Conservation (phyloP, 1,139 yeast species). For the Blastobotrys buckinghamii region DNA sequence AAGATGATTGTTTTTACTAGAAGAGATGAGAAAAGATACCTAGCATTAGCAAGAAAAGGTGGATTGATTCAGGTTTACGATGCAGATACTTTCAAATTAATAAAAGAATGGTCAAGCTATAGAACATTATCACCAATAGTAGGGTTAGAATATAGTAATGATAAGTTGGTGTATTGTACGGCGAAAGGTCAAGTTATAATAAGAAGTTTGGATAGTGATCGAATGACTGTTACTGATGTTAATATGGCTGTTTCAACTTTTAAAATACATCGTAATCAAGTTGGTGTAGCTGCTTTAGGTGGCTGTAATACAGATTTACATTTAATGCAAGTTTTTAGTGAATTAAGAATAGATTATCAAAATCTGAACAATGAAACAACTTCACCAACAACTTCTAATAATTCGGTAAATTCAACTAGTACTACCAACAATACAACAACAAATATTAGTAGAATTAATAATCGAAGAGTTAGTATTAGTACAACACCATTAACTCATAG, state of each 20-base stretch:
- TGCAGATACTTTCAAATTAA: slow-evolving; percentile 25
- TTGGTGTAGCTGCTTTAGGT: slow-evolving; percentile 36
- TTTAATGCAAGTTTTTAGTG: slow-evolving; percentile 18
- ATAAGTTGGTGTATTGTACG: slow-evolving; percentile 41
- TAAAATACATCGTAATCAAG: slow-evolving; percentile 31
- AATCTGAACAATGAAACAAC: neutral
- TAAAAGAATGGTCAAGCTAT: slow-evolving; percentile 35
- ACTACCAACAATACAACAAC: neutral
- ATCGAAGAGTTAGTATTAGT: neutral
- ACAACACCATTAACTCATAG: neutral
- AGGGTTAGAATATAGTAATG: slow-evolving; percentile 29
- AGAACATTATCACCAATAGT: slow-evolving; percentile 30
- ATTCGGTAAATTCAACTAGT: neutral
- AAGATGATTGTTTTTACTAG: slow-evolving; percentile 23
- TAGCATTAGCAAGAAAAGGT: slow-evolving; percentile 32
- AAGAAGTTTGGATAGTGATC: slow-evolving; percentile 42
- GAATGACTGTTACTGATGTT: slow-evolving; percentile 20
- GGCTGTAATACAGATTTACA: slow-evolving; percentile 43
- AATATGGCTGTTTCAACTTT: slow-evolving; percentile 39
- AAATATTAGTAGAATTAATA: neutral
- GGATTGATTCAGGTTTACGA: slow-evolving; percentile 32
- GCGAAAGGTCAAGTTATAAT: slow-evolving; percentile 41
- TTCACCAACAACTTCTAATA: no score
- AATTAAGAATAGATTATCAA: neutral
- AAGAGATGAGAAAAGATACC: slow-evolving; percentile 21